A percentile compares a stretch with the other conserved stretches of the same genome.
These are phyloP conservation scores for Dissophora globulifera DNA, from an alignment of 192 early-diverging fungal species.

Conservation along the genomic window DNA sequence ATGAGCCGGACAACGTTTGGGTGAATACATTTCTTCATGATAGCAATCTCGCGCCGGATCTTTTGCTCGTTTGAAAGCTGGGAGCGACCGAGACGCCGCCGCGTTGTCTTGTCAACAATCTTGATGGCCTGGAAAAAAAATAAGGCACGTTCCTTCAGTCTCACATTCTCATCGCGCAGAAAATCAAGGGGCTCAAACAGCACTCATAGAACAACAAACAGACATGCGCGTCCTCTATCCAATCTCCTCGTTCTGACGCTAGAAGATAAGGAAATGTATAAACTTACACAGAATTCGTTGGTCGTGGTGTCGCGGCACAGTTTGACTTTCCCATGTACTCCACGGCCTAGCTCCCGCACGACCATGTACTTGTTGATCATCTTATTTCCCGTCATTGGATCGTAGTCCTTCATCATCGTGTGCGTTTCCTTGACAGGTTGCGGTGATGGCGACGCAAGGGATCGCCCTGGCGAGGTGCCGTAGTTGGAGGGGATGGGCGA, in stretches of 20 bases:
- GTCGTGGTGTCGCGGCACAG: constrained; percentile 83
- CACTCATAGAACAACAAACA: not conserved
- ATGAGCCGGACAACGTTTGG: constrained; percentile 89
- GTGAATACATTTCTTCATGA: constrained; percentile 94
- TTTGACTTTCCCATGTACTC: constrained; percentile 97
- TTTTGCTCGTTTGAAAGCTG: constrained; percentile 75
- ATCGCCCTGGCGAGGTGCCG: constrained; percentile 34
- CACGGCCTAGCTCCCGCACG: constrained; percentile 88
- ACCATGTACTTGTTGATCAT: constrained; percentile 97
- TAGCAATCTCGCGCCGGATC: constrained; percentile 94
- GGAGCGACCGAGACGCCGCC: constrained; percentile 48
- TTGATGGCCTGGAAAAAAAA: constrained; percentile 53
- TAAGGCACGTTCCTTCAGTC: not conserved
- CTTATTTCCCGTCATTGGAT: constrained; percentile 90
- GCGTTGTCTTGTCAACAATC: constrained; percentile 57
- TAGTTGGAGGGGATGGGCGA: constrained; percentile 20
- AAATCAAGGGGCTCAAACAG: constrained; percentile 9
- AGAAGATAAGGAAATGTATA: not conserved
- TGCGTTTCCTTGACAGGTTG: constrained; percentile 85
- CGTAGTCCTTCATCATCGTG: constrained; percentile 84
- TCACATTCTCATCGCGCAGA: not conserved
- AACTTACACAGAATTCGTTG: constrained; percentile 77
- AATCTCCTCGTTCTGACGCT: not conserved
- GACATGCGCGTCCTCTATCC: not conserved
- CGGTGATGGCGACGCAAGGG: constrained; percentile 30